These are phyloP conservation scores for Triticum dicoccoides DNA, from an alignment of 176 grass and related monocot species.

Conservation along the genomic window DNA sequence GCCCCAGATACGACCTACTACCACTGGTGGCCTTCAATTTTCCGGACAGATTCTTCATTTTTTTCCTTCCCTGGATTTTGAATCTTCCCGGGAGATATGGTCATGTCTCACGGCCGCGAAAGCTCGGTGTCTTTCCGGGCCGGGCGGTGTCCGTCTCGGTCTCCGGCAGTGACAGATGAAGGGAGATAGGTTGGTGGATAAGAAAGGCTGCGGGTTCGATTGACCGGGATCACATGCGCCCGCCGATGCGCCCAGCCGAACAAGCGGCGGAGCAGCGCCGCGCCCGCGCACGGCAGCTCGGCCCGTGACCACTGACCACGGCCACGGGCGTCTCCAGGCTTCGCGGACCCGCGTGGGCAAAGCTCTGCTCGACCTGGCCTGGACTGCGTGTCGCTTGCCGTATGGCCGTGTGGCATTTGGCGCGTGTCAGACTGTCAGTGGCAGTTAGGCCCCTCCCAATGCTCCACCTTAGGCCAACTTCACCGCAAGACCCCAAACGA, in stretches of 20 bases:
- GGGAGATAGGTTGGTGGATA: background rate
- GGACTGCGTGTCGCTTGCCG: background rate
- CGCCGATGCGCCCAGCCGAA: background rate
- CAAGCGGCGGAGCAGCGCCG: background rate
- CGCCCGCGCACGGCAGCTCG: background rate
- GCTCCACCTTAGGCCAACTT: no score
- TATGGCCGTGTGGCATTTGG: background rate
- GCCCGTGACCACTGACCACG: background rate
- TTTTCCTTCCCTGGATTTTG: background rate
- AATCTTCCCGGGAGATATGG: background rate
- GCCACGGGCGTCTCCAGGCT: constrained; percentile 5
- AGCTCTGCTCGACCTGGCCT: background rate
- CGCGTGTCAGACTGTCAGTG: background rate
- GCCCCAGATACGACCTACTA: background rate
- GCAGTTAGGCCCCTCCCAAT: no score
- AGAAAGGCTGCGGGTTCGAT: background rate
- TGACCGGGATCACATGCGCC: background rate
- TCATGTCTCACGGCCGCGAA: constrained; percentile 22
- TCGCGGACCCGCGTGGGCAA: background rate
- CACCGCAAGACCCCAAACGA: no score
- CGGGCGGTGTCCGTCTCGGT: background rate
- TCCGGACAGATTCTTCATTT: background rate
- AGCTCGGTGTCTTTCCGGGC: background rate
- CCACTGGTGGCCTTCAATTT: background rate
- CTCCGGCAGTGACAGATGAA: background rate